phyloP scores from a whole-genome alignment of 306 rosid species.

The Dalbergia oliveri region DNA sequence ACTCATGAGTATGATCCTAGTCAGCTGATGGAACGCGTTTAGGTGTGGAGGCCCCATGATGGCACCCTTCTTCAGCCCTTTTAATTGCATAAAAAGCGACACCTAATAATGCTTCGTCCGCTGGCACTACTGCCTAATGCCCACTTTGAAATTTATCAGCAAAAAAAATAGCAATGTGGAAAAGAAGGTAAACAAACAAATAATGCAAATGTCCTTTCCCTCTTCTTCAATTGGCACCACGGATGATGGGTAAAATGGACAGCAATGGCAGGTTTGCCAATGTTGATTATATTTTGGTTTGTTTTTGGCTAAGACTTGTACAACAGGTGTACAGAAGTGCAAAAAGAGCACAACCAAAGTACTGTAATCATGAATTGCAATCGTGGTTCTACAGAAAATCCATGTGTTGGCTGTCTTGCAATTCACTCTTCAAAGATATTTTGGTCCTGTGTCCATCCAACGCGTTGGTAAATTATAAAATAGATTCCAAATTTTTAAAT shows the following conservation, averaged over 20 bases:
- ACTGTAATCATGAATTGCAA: not conserved
- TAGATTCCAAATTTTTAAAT: no score
- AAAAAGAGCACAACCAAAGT: slow-evolving; percentile 8
- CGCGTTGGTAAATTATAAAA: no score
- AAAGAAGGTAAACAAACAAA: not conserved
- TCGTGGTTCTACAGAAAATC: not conserved
- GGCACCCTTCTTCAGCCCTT: not conserved
- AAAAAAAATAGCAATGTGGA: not conserved
- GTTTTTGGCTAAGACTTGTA: not conserved
- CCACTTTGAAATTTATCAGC: not conserved
- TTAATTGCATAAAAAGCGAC: not conserved
- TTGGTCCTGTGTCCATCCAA: not conserved
- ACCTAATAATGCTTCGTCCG: not conserved
- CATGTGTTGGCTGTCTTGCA: not conserved
- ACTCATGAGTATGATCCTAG: slow-evolving; percentile 42
- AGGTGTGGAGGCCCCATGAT: slow-evolving; percentile 20
- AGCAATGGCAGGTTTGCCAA: not conserved
- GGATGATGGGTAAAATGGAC: not conserved
- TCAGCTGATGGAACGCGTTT: slow-evolving; percentile 39
- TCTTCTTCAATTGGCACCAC: not conserved
- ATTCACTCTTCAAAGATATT: not conserved
- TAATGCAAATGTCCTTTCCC: not conserved
- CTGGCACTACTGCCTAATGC: not conserved
- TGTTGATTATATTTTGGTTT: not conserved
- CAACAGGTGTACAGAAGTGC: slow-evolving; percentile 1